These are phyloP conservation scores for Wickerhamiella allomyrinae DNA, from an alignment of 805 yeast species.

Conservation along the genomic window DNA sequence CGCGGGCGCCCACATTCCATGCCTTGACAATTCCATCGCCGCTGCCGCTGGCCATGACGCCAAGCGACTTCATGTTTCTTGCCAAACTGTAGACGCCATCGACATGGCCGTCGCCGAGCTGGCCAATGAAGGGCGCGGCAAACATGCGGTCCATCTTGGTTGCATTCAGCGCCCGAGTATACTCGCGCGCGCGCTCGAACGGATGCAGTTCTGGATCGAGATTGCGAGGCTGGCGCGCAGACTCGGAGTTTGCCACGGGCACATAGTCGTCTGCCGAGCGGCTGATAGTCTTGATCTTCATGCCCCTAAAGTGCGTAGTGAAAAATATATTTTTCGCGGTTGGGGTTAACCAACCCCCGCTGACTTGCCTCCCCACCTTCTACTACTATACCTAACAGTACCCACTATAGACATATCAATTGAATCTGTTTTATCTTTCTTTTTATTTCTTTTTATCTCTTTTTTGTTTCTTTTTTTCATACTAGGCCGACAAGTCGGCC, in stretches of 20 bases:
- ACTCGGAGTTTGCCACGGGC: conserved; percentile 84
- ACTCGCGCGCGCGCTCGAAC: conserved; percentile 92
- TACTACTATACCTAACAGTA: too few species aligned
- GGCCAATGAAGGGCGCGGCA: conserved; percentile 95
- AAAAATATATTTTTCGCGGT: not conserved
- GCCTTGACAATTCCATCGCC: conserved; percentile 92
- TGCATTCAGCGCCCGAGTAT: conserved; percentile 86
- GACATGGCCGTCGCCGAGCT: conserved; percentile 84
- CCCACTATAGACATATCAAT: too few species aligned
- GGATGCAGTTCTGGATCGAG: conserved; percentile 91
- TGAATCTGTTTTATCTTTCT: too few species aligned
- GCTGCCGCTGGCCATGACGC: conserved; percentile 75
- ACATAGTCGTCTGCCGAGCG: conserved; percentile 85
- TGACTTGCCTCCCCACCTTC: too few species aligned
- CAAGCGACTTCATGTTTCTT: conserved; percentile 53
- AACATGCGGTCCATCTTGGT: conserved; percentile 92
- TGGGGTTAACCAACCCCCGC: not conserved
- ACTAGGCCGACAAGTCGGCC: too few species aligned
- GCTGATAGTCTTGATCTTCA: conserved; percentile 78
- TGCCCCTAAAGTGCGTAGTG: conserved; percentile 1
- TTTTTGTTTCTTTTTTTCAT: too few species aligned
- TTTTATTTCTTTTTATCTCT: too few species aligned
- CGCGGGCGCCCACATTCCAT: conserved; percentile 77
- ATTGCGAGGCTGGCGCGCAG: conserved; percentile 74
- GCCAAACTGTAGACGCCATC: conserved; percentile 89